phyloP scores from a whole-genome alignment of 1,139 yeast genomes.

The Groenewaldozyma sp. region DNA sequence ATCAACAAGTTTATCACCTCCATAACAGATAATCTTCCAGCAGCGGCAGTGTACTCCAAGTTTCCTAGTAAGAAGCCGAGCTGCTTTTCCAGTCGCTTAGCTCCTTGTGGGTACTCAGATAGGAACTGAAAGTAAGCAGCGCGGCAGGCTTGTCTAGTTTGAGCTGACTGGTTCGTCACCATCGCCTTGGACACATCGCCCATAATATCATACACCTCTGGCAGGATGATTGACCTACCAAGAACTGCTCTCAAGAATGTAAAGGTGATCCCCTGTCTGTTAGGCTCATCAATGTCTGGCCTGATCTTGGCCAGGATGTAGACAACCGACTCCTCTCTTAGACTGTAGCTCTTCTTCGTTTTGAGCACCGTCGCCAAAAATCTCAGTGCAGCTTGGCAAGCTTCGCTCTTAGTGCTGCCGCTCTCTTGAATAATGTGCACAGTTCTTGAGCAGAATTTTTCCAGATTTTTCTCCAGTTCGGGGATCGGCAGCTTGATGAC shows the following conservation, averaged over 20 bases:
- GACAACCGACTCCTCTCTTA: constrained; percentile 67
- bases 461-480: constrained; percentile 39
- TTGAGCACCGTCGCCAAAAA: constrained; percentile 66
- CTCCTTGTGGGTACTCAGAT: constrained; percentile 92
- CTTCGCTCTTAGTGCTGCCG: constrained; percentile 68
- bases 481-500: constrained; percentile 56
- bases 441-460: constrained; percentile 35
- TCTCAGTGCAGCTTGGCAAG: constrained; percentile 75
- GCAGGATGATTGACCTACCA: constrained; percentile 62
- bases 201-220: constrained; percentile 87
- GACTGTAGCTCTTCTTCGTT: constrained; percentile 52
- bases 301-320: constrained; percentile 66
- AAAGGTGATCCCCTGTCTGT: constrained; percentile 80
- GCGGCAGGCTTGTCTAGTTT: constrained; percentile 80
- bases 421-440: constrained; percentile 62
- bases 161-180: constrained; percentile 82
- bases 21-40: constrained; percentile 86
- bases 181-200: constrained; percentile 72
- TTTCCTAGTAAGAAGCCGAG: constrained; percentile 77
- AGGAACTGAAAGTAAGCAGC: constrained; percentile 76
- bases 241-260: constrained; percentile 71
- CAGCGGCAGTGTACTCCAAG: constrained; percentile 72
- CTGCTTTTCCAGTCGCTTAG: constrained; percentile 75
- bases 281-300: constrained; percentile 89
- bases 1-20: constrained; percentile 70